Base-by-base conservation (phyloP, 148 eudicot genomes). In the Mesembryanthemum crystallinum region DNA sequence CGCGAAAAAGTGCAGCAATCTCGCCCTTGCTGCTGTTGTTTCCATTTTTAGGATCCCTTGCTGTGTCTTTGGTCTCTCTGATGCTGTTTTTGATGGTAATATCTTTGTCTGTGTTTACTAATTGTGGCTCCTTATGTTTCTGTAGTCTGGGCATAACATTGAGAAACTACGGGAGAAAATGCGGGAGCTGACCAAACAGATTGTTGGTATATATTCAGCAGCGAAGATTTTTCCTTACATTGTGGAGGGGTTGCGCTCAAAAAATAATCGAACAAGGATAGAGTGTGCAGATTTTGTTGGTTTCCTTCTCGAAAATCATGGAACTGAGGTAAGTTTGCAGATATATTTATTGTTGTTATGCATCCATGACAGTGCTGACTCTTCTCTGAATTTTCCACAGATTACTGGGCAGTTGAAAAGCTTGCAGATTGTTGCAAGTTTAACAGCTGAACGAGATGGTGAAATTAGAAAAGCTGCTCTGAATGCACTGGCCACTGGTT, bases 391-490 rank as follows among this genome's bases (percentile, higher is more conserved):
- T 30, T 78, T 11, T 73, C 33, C 63, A 20, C 91, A 95, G 98
- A 88, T 95, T 62, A 82, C 82, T 72, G 97, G 92, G 23, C 98
- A 95, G 72, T 75, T 95, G 81, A 95, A 95, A 79, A 90, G 89
- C 76, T 85, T 95, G 88, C 99, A 92, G 85, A 84, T 90, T 77
- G 94, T 95, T 63, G 99, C 99, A 67, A 92, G 86, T 81, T 83
- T 95, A 83, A 95, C 99, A 57, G 91, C 94, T 52, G 98, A 95
- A 81, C 87, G 98, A 61, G 99, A 95, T 85, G 96, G 97, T 86
- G 99, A 95, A 76, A 84, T 86, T 75, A 83, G 98, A 73, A 95
- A 95, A 80, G 98, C 98, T 72, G 92, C 99, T 74, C 82, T 95
- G 63, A 92, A 95, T 77, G 74, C 92, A 66, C 77, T 95, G 47